Evolutionary conservation across 208 protist genomes (phyloP), one percentile per base, ranked within the genome.

Genomic region (Crithidia bombi): DNA sequence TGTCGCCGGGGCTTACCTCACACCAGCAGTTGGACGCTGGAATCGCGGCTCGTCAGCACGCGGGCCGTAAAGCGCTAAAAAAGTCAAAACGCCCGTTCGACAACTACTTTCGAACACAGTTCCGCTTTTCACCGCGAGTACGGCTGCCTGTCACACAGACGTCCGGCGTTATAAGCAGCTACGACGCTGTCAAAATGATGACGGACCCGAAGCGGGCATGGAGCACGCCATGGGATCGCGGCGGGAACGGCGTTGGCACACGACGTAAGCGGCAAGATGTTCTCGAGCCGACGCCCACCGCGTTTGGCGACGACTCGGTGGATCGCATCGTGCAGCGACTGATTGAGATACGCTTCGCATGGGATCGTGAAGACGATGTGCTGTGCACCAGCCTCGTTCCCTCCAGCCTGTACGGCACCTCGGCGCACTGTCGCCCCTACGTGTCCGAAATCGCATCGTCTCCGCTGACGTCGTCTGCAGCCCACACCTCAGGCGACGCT

Each of bases 21-120:
- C 86, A 92, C 56, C 89, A 96, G 65, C 79, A 89, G 75, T 81
- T 94, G 0, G 91, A 96, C 62, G 83, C 85, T 11, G 88, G 88
- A 23, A 81, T 96, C 23, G 86, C 83, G 5, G 80, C 84, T 10
- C 86, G 91, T 17, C 88, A 94, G 50, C 83, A 89, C 51, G 84
- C 70, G 5, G 75, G 79, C 33, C 83, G 85, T 14, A 94, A 94
- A 56, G 80, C 68, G 9, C 73, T 96, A 7, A 89, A 87, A 35
- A 90, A 90, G 56, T 81, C 88, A 17, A 82, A 81, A 28, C 79
- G 79, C 0, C 91, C 91, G 0, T 96, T 96, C 43, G 70, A 63
- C 32, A 89, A 88, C 52, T 94, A 94, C 78, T 96, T 96, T 59
- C 79, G 81, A 32, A 75, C 75, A 17, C 69, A 79, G 50, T 96